Conservation (phyloP, 495 filamentous ascomycete genomes). For the Hyaloscypha bicolor region DNA sequence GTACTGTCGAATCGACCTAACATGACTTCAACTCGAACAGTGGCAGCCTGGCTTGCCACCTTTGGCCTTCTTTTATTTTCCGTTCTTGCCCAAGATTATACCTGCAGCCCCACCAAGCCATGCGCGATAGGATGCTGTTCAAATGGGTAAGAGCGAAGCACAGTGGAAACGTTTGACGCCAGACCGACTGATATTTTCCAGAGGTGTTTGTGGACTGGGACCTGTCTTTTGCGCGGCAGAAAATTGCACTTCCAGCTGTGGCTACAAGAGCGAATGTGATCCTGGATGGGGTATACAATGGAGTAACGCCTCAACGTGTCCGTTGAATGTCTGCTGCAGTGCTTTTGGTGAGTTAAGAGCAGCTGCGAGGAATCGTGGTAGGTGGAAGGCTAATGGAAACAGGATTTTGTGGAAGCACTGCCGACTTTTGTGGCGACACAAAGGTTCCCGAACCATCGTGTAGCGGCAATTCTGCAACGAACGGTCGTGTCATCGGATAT, state of each 20-base stretch:
- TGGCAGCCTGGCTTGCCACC: no score
- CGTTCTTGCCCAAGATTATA: no score
- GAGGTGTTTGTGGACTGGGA: not conserved
- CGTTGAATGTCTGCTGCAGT: slow-evolving; percentile 24
- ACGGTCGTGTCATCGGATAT: not conserved
- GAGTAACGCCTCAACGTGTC: slow-evolving; percentile 5
- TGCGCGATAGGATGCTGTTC: slow-evolving; percentile 12
- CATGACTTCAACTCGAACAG: no score
- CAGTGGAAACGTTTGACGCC: not conserved
- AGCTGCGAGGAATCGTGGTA: no score
- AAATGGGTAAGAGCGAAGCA: not conserved
- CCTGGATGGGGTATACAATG: slow-evolving; percentile 11
- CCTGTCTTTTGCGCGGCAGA: slow-evolving; percentile 2
- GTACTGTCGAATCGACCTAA: no score
- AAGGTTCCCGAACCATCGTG: not conserved
- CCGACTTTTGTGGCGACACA: slow-evolving; percentile 5
- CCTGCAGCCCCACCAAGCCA: not conserved
- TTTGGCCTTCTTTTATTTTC: no score
- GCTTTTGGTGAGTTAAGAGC: not conserved
- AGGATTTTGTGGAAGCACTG: not conserved
- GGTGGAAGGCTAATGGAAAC: no score
- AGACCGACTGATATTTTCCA: not conserved
- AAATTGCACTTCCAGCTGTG: slow-evolving; percentile 12
- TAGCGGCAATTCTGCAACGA: not conserved
- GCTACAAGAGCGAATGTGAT: slow-evolving; percentile 15